Evolutionary conservation across 2,329 filamentous ascomycete species (phyloP), one percentile per base, ranked within the genome.

Genomic region (Penicillium sp.): DNA sequence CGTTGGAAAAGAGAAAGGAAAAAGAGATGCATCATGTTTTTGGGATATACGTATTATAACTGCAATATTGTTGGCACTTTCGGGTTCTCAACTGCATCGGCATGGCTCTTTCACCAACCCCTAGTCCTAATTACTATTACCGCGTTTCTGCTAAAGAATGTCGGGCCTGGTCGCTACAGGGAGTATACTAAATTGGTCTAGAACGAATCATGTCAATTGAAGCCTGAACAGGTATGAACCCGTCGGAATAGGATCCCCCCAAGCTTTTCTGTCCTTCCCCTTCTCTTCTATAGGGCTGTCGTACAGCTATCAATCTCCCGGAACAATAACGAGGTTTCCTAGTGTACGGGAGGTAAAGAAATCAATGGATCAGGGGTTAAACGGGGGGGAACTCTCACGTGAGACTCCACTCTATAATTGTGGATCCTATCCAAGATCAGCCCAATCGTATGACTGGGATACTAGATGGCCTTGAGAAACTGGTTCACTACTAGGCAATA

Each of bases 351-450:
- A 27, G 27, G 27, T 27, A n/a, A 22, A 11, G 5, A 29, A 37
- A 27, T 26, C 3, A 49, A 40, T 48, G 55, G 59, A 59, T 65
- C 62, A 65, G 61, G 63, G 63, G 60, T 57, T 64, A 53, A 47
- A 49, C 27, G 26, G 46, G 46, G 29, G 18, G 18, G 11, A 37
- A 25, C 7, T 14, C 11, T 33, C 46, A 49, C 46, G 31, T 49
- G 46, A 49, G n/a, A 12, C 18, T 35, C 44, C 44, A 33, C 44
- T 47, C n/a, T 29, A 20, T 11, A 46, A 18, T 7, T 22, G 22
- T 45, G 42, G 26, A 6, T 26, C n/a, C 26, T n/a, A n/a, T n/a
- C n/a, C n/a, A 18, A 31, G n/a, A 20, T 26, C n/a, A 31, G 26
- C 18, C 23, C 42, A 44, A 23, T 44, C 42, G 25, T 7, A 23